A percentile compares a stretch with the other conserved stretches of the same genome.
These are phyloP conservation scores for Pseudoscleropodium purum DNA, from an alignment of 225 moss, liverwort and hornwort genomes.

Conservation along the genomic window DNA sequence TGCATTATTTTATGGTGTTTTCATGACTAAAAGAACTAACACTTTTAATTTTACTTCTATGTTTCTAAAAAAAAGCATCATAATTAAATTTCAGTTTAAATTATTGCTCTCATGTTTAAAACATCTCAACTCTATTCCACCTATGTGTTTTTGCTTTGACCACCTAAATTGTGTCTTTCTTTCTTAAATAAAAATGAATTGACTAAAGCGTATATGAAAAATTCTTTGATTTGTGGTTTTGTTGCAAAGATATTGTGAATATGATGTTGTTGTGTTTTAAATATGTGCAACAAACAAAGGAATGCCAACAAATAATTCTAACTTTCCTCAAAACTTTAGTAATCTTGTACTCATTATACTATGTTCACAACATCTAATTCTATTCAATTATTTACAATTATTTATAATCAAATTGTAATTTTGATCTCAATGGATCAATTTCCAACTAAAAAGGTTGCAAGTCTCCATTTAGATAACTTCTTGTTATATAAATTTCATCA, in stretches of 20 bases:
- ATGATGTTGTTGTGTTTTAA: accelerated
- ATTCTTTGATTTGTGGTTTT: neutral
- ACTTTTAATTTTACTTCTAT: neutral
- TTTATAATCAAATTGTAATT: neutral
- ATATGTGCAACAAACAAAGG: neutral
- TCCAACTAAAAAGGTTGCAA: neutral
- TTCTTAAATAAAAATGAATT: neutral
- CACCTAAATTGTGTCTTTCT: neutral
- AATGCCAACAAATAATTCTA: accelerated
- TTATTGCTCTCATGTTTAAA: neutral
- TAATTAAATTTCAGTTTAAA: neutral
- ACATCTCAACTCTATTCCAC: neutral
- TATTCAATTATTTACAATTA: neutral
- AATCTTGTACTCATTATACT: neutral
- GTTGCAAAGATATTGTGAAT: neutral
- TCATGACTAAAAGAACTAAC: neutral
- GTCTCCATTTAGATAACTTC: no score
- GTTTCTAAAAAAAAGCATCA: neutral
- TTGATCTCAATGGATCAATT: neutral
- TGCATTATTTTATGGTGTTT: neutral
- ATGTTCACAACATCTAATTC: neutral
- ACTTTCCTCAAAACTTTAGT: neutral
- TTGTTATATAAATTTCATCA: neutral
- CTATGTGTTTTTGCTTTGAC: neutral
- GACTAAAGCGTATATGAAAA: neutral